Conservation (phyloP, 164 flowering plant species). For the Piper longum region DNA sequence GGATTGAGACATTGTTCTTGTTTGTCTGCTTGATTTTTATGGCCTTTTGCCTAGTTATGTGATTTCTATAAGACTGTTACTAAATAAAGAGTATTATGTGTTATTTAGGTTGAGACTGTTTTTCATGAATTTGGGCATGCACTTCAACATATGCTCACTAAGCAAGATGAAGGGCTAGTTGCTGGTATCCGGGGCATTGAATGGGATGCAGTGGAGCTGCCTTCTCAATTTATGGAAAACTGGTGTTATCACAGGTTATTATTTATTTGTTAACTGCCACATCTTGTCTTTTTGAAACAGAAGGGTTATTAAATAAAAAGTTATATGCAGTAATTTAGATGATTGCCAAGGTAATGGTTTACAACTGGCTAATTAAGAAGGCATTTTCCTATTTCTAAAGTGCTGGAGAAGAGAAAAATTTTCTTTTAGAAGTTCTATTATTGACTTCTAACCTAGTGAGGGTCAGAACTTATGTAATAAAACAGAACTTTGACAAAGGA, state of each 20-base stretch:
- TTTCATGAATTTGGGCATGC: conserved; percentile 99
- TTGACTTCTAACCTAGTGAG: too few species aligned
- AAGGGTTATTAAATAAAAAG: neutral
- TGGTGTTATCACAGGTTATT: conserved; percentile 94
- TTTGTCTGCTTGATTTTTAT: neutral
- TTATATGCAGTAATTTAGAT: too few species aligned
- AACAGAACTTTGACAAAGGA: too few species aligned
- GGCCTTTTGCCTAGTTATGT: neutral
- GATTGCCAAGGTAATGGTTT: too few species aligned
- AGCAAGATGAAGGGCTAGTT: conserved; percentile 88
- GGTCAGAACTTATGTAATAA: too few species aligned
- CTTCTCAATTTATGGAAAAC: conserved; percentile 98
- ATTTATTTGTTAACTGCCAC: conserved; percentile 1
- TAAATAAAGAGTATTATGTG: neutral
- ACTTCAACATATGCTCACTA: conserved; percentile 97
- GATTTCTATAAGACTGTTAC: too few species aligned
- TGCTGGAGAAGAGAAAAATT: too few species aligned
- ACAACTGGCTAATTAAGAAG: too few species aligned
- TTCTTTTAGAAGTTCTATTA: too few species aligned
- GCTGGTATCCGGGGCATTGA: conserved; percentile 89
- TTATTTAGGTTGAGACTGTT: conserved; percentile 85
- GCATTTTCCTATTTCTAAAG: too few species aligned
- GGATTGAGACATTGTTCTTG: too few species aligned
- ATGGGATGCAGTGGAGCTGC: conserved; percentile 99
- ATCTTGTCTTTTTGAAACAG: neutral